Base-by-base conservation (phyloP, 495 filamentous ascomycete species). In the Penicillium malachiteum region DNA sequence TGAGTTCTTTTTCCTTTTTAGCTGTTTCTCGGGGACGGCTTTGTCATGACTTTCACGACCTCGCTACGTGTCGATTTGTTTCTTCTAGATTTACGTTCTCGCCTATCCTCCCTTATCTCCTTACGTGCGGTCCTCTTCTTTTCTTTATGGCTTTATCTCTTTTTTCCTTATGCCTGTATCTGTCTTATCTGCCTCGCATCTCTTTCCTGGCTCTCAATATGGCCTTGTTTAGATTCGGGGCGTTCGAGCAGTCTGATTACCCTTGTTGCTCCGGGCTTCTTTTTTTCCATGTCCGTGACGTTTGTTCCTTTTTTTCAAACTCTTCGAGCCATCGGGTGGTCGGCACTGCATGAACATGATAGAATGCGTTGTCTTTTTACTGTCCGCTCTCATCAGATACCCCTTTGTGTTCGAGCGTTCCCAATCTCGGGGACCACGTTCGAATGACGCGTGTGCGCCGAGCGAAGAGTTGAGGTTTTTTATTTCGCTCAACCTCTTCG, bases 301-400 rank as follows among this genome's bases (percentile, higher is more conserved):
- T 37, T 32, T 37, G 26, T 40, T 40, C n/a, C 58, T 54, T 47
- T 55, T 57, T 59, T 49, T 49, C 10, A 43, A 43, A 67, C 55
- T 65, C 64, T 62, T 26, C 4, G 71, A 69, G 71, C 72, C 74
- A 73, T 63, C 67, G 63, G 21, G 64, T 72, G 74, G 63, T 76
- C 74, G 66, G 75, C 71, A 76, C 78, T 80, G 78, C 79, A 78
- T 79, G 84, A 82, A 87, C 83, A 83, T 77, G 75, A 88, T 89
- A 90, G 87, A 90, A 78, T 86, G 85, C 86, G 85, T 87, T 87
- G 80, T 78, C 78, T 85, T 87, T 71, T 60, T 62, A 70, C 57
- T 70, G 71, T 74, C 71, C 75, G 76, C 71, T 78, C 74, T 70
- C 68, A 74, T 74, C 75, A 81, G 79, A 84, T 86, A 85, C 84